Conservation (phyloP, 306 rosid species). For the Fagus crenata region DNA sequence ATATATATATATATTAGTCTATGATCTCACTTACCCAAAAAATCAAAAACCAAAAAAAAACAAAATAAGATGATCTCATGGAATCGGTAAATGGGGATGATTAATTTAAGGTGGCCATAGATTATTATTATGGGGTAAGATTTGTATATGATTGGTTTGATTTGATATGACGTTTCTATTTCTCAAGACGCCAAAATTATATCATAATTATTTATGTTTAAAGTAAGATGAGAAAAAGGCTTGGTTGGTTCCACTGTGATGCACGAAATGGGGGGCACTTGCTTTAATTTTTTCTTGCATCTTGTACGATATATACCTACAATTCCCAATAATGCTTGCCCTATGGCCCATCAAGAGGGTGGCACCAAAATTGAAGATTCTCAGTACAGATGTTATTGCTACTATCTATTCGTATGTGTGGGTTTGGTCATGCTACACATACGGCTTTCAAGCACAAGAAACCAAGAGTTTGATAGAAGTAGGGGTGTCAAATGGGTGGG, state of each 20-base stretch:
- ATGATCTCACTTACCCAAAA: too few species aligned
- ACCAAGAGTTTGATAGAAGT: not conserved
- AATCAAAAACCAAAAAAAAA: too few species aligned
- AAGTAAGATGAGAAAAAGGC: not conserved
- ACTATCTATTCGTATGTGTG: not conserved
- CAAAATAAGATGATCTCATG: not conserved
- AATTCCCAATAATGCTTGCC: not conserved
- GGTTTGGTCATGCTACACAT: not conserved
- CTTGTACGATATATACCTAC: slow-evolving; percentile 1
- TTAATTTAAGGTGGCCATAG: not conserved
- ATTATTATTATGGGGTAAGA: not conserved
- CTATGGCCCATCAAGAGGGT: not conserved
- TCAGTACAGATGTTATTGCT: not conserved
- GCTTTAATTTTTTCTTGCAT: slow-evolving; percentile 1
- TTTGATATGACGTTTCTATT: not conserved
- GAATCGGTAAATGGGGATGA: not conserved
- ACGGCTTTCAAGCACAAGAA: slow-evolving; percentile 2
- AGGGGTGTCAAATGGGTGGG: too few species aligned
- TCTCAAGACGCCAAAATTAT: not conserved
- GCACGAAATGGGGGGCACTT: not conserved
- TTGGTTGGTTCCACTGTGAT: slow-evolving; percentile 1
- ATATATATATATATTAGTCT: too few species aligned
- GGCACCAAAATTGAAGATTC: slow-evolving; percentile 12
- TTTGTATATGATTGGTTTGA: not conserved
- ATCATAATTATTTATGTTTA: not conserved